Evolutionary conservation across 2,329 filamentous ascomycete species (phyloP).

Genomic region (Neopestalotiopsis sp.): DNA sequence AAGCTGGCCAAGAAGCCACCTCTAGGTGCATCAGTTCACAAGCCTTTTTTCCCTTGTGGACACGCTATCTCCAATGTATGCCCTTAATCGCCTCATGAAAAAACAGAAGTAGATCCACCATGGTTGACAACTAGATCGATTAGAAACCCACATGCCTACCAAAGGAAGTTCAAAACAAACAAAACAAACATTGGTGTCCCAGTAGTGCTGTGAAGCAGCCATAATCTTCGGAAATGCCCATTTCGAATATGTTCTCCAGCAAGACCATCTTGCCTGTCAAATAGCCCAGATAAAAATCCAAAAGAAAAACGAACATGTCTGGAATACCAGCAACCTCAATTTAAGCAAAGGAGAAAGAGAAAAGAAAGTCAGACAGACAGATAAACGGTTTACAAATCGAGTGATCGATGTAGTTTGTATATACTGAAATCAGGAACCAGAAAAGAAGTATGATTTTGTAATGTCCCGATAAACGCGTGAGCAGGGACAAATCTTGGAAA

Average conservation of each 20-base stretch:
- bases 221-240: conserved; percentile 7
- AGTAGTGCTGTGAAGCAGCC: conserved; percentile 1
- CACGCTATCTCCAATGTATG: neutral
- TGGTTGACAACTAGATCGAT: too few relatives aligned
- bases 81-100: neutral
- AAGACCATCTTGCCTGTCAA: neutral
- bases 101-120: too few relatives aligned
- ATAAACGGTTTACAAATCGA: conserved; percentile 4
- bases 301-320: conserved; percentile 16
- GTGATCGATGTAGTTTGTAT: conserved; percentile 17
- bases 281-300: neutral
- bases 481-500: conserved; percentile 13
- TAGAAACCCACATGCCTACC: too few relatives aligned
- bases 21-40: too few relatives aligned
- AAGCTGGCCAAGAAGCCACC: too few relatives aligned
- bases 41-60: neutral
- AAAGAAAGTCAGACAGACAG: neutral
- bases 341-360: conserved; percentile 8
- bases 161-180: neutral
- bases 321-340: conserved; percentile 6
- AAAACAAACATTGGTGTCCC: neutral
- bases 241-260: neutral
- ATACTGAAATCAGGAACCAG: conserved; percentile 7
- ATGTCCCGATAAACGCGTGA: conserved; percentile 12
- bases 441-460: neutral